Evolutionary conservation across 441 rosid species (phyloP).

Genomic region (Euphorbia schlechtendalii): DNA sequence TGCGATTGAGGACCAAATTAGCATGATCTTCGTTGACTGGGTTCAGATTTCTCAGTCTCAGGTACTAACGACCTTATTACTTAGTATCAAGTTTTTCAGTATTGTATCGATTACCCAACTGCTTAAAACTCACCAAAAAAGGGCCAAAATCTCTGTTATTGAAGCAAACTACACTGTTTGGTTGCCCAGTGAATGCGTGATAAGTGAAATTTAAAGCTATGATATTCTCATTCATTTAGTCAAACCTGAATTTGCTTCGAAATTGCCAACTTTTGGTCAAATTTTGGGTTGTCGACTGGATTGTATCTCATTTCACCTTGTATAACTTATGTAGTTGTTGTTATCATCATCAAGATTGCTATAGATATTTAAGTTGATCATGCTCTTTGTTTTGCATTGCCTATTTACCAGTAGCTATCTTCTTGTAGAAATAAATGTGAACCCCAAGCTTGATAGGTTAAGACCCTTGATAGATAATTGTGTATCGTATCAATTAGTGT

Average conservation of each 20-base stretch:
- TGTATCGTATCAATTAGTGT: neutral
- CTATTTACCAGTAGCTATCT: neutral
- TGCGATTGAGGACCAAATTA: neutral
- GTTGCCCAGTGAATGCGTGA: conserved; percentile 2
- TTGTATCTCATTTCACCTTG: neutral
- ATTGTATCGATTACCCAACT: neutral
- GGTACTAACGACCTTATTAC: conserved; percentile 22
- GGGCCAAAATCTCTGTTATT: neutral
- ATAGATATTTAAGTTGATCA: neutral
- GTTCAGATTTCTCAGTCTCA: conserved; percentile 20
- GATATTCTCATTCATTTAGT: neutral
- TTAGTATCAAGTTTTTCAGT: neutral
- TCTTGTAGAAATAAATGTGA: neutral
- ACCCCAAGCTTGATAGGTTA: neutral
- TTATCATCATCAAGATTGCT: neutral
- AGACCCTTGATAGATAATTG: neutral
- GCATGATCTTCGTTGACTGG: conserved; percentile 52
- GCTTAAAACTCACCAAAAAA: neutral
- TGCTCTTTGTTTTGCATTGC: no score
- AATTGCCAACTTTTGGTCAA: neutral
- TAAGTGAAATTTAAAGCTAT: neutral
- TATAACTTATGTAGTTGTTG: neutral
- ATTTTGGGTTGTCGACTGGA: neutral
- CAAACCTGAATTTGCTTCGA: neutral
- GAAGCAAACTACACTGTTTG: conserved; percentile 3